Evolutionary conservation across 192 early-diverging fungal species (phyloP).

Genomic region (Funneliformis mosseae): DNA sequence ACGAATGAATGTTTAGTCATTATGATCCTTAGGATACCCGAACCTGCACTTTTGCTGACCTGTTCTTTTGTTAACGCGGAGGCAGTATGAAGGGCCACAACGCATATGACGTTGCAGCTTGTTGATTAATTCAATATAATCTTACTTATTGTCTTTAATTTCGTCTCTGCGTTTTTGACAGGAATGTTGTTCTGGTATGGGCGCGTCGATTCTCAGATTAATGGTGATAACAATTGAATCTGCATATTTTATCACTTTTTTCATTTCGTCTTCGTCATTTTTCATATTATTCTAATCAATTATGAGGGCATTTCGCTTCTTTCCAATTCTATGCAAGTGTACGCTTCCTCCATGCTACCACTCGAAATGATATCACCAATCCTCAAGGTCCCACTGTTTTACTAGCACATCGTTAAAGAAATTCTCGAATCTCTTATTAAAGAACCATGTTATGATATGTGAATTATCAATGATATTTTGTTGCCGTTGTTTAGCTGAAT

Average conservation of each 20-base stretch:
- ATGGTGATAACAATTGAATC: not conserved
- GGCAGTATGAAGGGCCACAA: not conserved
- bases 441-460: too few relatives aligned
- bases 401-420: constrained; percentile 29
- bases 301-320: not conserved
- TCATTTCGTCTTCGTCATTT: not conserved
- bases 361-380: too few relatives aligned
- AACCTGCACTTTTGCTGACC: not conserved
- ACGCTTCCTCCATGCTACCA: too few relatives aligned
- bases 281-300: not conserved
- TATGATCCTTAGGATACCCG: too few relatives aligned
- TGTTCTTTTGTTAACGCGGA: not conserved
- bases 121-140: too few relatives aligned
- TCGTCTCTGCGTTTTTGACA: not conserved
- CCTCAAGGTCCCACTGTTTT: constrained; percentile 44
- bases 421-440: not conserved
- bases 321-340: not conserved
- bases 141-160: not conserved
- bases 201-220: not conserved
- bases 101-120: not conserved
- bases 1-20: not conserved
- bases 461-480: too few relatives aligned
- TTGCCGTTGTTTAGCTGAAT: too few relatives aligned
- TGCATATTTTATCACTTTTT: not conserved
- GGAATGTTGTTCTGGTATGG: not conserved